A percentile compares a stretch with the other conserved stretches of the same genome.
Conservation (phyloP, 345 rosid species). For the Brassica incana region DNA sequence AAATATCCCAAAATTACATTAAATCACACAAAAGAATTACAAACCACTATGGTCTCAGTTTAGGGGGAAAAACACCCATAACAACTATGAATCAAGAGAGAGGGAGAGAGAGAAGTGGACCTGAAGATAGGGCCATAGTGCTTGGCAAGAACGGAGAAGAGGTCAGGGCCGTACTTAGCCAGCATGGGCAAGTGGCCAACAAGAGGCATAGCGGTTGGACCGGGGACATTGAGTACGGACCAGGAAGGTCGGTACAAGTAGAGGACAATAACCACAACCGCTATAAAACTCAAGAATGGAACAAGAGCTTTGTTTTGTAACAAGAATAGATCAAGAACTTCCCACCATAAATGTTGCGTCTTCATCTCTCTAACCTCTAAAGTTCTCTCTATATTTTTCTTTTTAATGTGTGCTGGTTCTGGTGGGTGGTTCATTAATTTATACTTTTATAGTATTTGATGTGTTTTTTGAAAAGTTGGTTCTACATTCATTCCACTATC, state of each 20-base stretch:
- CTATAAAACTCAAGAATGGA: conserved; percentile 27
- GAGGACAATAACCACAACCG: conserved; percentile 40
- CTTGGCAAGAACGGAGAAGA: conserved; percentile 77
- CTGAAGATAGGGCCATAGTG: conserved; percentile 89
- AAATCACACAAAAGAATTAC: background rate
- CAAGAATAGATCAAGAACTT: conserved; percentile 25
- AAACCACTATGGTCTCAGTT: background rate
- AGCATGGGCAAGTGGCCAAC: conserved; percentile 84
- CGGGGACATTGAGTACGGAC: conserved; percentile 61
- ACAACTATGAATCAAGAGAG: conserved; percentile 14
- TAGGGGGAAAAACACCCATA: background rate
- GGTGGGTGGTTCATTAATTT: conserved; percentile 32
- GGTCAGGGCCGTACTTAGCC: conserved; percentile 81
- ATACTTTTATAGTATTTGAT: conserved; percentile 24
- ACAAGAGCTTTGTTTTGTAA: conserved; percentile 7
- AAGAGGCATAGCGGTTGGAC: conserved; percentile 55
- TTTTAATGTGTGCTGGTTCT: conserved; percentile 14
- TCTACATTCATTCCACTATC: conserved; percentile 31
- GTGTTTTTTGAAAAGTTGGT: conserved; percentile 30
- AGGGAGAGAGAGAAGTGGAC: conserved; percentile 48
- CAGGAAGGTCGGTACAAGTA: conserved; percentile 64
- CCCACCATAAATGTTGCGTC: conserved; percentile 37
- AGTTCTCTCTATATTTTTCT: background rate
- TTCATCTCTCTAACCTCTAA: conserved; percentile 30
- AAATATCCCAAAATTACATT: background rate